Base-by-base conservation (phyloP, 2,329 filamentous ascomycete genomes). In the Gyromitra esculenta region DNA sequence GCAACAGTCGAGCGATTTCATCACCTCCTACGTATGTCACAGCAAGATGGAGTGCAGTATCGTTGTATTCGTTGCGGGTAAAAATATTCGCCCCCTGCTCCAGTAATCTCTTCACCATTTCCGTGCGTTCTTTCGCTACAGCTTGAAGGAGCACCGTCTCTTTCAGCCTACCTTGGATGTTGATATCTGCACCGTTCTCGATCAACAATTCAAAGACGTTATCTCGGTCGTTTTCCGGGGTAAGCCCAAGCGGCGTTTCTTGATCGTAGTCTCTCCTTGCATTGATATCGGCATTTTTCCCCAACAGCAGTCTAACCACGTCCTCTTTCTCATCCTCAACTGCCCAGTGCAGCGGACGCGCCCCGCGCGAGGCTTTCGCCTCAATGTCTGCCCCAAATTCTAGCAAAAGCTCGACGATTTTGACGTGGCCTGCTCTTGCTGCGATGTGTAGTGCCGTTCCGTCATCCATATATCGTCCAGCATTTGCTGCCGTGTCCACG, bases 391-490 rank as follows among this genome's bases (percentile, higher is more conserved):
- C 74, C 13, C 74, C 70, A 37, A 69, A 60, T 21, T 75, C 56
- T 18, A 77, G 48, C 37, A 77, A 74, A 6, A 77, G 70, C n/a
- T 68, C 52, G 21, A 77, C 50, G 56, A 77, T 64, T 39, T 77
- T 50, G 2, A 63, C 37, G 9, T 74, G 52, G 6, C 70, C 74
- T 25, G 43, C 64, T 35, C 69, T 54, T 54, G 74, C 74, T 15
- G 70, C 74, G 37, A 73, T 13, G 31, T 77, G 70, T 13, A 77
- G 48, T 15, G 74, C 69, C 15, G 74, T 77, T n/a, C 74, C 69
- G 15, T 69, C 71, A 48, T 75, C 72, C 25, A 56, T 64, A 41
- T 70, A 75, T 18, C 72, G 65, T 9, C 72, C 72, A 1, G 72
- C 48, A 18, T 74, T 68, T 50, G 21, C 70, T 13, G 41, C 56